These are phyloP conservation scores for Grosmannia huntii DNA, from an alignment of 2,329 filamentous ascomycete genomes.

Conservation along the genomic window DNA sequence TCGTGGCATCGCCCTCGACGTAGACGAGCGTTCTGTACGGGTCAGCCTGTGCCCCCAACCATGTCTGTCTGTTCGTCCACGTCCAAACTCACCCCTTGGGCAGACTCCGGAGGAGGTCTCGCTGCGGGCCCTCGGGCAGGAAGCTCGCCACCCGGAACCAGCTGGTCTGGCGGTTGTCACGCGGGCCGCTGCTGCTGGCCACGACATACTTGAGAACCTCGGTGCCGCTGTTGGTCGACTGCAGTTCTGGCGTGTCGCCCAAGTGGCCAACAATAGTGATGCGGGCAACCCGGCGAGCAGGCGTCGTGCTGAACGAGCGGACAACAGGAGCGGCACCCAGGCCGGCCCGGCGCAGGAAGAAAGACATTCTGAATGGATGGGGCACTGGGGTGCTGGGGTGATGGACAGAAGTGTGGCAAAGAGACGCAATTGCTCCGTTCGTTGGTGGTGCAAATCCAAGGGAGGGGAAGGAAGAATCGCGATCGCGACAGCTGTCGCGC, in stretches of 20 bases:
- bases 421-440: background rate
- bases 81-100: constrained; percentile 57
- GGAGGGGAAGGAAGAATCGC: background rate
- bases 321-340: constrained; percentile 18
- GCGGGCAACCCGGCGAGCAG: constrained; percentile 54
- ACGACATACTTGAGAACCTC: constrained; percentile 69
- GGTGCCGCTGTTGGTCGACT: constrained; percentile 53
- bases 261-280: constrained; percentile 83
- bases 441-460: background rate
- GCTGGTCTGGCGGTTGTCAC: constrained; percentile 62
- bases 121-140: constrained; percentile 48
- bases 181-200: constrained; percentile 52
- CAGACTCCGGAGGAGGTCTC: constrained; percentile 60
- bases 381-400: no score
- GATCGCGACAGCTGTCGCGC: background rate
- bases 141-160: constrained; percentile 80
- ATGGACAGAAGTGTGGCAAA: no score
- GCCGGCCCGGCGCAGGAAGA: constrained; percentile 13
- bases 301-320: constrained; percentile 67
- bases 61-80: background rate
- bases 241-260: constrained; percentile 63
- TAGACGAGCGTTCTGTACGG: constrained; percentile 56
- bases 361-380: constrained; percentile 13
- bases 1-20: constrained; percentile 69
- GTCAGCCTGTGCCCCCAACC: background rate